Evolutionary conservation across 2,329 filamentous ascomycete species (phyloP).

Genomic region (Dactylellina haptotyla): DNA sequence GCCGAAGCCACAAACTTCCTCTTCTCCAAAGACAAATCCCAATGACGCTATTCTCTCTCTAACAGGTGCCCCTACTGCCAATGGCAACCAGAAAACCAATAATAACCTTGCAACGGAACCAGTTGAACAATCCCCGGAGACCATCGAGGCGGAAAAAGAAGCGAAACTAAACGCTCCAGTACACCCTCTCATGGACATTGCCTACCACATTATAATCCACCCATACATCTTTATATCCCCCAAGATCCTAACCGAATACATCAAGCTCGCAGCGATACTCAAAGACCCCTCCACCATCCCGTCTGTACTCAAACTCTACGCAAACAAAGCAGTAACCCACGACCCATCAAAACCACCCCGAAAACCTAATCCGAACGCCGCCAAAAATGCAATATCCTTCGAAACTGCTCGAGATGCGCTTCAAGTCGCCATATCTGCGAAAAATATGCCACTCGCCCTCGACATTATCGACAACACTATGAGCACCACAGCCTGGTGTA

Average conservation of each 20-base stretch:
- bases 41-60: constrained; percentile 62
- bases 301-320: constrained; percentile 81
- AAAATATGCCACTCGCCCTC: constrained; percentile 80
- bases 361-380: constrained; percentile 73
- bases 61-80: constrained; percentile 60
- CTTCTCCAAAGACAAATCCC: constrained; percentile 56
- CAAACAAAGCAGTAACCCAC: constrained; percentile 78
- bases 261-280: constrained; percentile 78
- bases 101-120: constrained; percentile 24
- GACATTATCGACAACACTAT: constrained; percentile 78
- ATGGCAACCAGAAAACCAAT: constrained; percentile 15
- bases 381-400: constrained; percentile 77
- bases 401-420: constrained; percentile 78
- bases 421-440: constrained; percentile 79
- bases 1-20: constrained; percentile 52
- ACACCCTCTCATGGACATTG: constrained; percentile 60
- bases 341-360: constrained; percentile 58
- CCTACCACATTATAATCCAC: constrained; percentile 77
- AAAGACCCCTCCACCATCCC: constrained; percentile 80
- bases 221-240: constrained; percentile 83
- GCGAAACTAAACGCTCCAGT: constrained; percentile 46
- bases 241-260: constrained; percentile 76
- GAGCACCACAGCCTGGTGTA: constrained; percentile 72
- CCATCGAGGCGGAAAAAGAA: constrained; percentile 58
- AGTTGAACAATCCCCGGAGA: constrained; percentile 57